Evolutionary conservation across 2,329 filamentous ascomycete species (phyloP).

Genomic region (Monascus ruber): DNA sequence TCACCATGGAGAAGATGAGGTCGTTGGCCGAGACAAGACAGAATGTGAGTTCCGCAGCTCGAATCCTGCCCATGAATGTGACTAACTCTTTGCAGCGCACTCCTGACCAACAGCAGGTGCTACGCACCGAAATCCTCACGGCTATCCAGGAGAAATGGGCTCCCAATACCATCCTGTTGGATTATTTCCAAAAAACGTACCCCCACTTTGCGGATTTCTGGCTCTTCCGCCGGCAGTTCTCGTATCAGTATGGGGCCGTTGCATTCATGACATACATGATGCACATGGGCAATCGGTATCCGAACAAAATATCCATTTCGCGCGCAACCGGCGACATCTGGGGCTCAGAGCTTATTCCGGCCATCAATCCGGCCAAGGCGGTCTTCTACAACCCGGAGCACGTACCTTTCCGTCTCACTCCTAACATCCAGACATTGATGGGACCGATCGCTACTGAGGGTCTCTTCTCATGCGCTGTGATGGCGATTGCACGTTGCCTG

Average conservation of each 20-base stretch:
- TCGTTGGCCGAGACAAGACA: slow-evolving; percentile 60
- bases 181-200: slow-evolving; percentile 83
- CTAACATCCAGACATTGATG: slow-evolving; percentile 92
- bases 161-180: slow-evolving; percentile 65
- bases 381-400: slow-evolving; percentile 92
- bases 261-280: slow-evolving; percentile 99
- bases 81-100: slow-evolving; percentile 30
- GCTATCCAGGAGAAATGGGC: slow-evolving; percentile 93
- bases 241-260: slow-evolving; percentile 85
- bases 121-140: slow-evolving; percentile 81
- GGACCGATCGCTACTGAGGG: slow-evolving; percentile 91
- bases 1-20: slow-evolving; percentile 88
- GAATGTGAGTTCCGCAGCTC: slow-evolving; percentile 24
- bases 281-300: slow-evolving; percentile 92
- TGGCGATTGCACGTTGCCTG: slow-evolving; percentile 90
- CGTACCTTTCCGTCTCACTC: slow-evolving; percentile 93
- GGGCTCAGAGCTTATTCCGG: slow-evolving; percentile 88
- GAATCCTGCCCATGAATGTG: neutral
- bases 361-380: slow-evolving; percentile 71
- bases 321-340: slow-evolving; percentile 84
- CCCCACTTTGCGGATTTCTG: slow-evolving; percentile 90
- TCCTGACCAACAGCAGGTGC: slow-evolving; percentile 57
- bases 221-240: slow-evolving; percentile 95
- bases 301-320: slow-evolving; percentile 88
- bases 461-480: slow-evolving; percentile 87